Evolutionary conservation across 768 basidiomycete species (phyloP), one percentile per base, ranked within the genome.

Genomic region (Trametes cingulata): DNA sequence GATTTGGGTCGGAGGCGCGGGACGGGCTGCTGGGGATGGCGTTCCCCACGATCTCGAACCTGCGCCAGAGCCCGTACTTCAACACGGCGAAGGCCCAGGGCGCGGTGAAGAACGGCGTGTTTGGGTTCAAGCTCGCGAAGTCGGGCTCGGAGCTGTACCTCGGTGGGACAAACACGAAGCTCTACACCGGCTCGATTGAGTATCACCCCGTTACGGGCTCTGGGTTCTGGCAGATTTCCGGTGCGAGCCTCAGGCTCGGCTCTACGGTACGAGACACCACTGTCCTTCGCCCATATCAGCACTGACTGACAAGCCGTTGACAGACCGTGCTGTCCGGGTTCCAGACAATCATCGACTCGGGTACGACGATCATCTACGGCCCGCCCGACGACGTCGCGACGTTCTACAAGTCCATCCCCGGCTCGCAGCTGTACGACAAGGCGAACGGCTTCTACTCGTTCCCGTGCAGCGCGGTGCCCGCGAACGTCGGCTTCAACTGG

Each of bases 131-230:
- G 54, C 70, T 75, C 37, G 65, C 67, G 12, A 1, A 46, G 7
- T 46, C 57, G 37, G 72, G 69, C 22, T 67, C 65, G n/a, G 61
- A 73, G 60, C 67, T 78, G 24, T 75, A 63, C 68, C 64, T 77
- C 40, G 77, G 77, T 14, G 76, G 76, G 20, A 67, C 68, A 41
- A 73, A 77, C 58, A 45, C 64, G 5, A 52, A 65, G 19, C 71
- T 72, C 33, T 75, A 70, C 63, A 67, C 66, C 35, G 73, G 74
- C 3, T 27, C 40, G 2, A 68, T 77, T 57, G 69, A 68, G 42
- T 78, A 72, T 64, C 63, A 73, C 24, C 58, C 67, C 0, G 54
- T 45, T 25, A 35, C 47, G 12, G 33, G 46, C 12, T 14, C 20
- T 8, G 67, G 64, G 8, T 71, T 51, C 64, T 73, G 72, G 72